Base-by-base conservation (phyloP, 441 rosid species). In the Geranium incanum region DNA sequence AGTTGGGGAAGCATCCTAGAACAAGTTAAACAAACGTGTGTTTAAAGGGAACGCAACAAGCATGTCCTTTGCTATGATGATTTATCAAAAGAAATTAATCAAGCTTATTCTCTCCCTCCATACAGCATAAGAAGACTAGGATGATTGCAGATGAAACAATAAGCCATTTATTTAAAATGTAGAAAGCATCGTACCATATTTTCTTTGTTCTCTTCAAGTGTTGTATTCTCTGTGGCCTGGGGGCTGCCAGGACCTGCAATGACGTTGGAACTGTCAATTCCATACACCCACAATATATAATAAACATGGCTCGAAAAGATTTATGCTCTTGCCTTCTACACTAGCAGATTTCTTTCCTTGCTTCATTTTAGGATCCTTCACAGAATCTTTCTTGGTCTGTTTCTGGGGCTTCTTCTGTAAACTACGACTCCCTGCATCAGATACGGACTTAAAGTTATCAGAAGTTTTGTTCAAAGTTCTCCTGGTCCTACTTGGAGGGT, bases 161-260 rank as follows among this genome's bases (percentile, higher is more conserved):
- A 5, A 21, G 9, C 60, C 11, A 68, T 7, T 18, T 50, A 6
- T 7, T 18, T 50, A 6, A 37, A 5, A 19, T 15, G 15, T 18
- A 38, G 28, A 45, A 0, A 43, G 60, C 0, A 45, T 50, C 79
- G 79, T 69, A 88, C 97, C 86, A 80, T 63, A 68, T 91, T 93
- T 80, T 93, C 98, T 78, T 93, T 93, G 84, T 93, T 82, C 81
- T 84, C 96, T 74, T 78, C 84, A 64, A 78, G 72, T 6, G 74
- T 37, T 45, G 65, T 60, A 60, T 69, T 71, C 36, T 33, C 73
- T 62, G 75, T 74, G 65, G 74, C 75, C 43, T 83, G 43, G 72
- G 84, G 79, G 78, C 78, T 78, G 43, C 57, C 78, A 18, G 76
- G 67, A 81, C 85, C 97, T 87, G 86, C 45, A 71, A 67, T 52